Evolutionary conservation across 371 early-diverging fungal genomes (phyloP).

Genomic region (Mucor plumbeus): DNA sequence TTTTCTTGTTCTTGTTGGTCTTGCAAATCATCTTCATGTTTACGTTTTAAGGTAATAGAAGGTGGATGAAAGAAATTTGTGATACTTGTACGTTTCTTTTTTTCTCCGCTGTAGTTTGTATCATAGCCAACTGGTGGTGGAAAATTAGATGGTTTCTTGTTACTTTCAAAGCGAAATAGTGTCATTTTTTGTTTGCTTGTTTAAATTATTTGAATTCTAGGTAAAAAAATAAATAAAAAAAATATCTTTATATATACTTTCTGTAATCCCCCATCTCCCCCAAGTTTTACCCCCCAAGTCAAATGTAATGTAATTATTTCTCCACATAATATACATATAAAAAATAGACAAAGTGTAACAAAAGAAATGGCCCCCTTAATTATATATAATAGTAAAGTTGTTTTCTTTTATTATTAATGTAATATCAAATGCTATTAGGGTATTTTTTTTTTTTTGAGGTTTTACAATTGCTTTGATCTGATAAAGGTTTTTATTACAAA

Average conservation of each 20-base stretch:
- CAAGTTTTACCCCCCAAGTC: background rate
- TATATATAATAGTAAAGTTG: too few species aligned
- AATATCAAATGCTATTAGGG: too few species aligned
- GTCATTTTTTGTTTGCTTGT: background rate
- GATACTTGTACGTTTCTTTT: slow-evolving; percentile 7
- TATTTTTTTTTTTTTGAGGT: too few species aligned
- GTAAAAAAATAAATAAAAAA: background rate
- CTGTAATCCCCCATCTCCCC: background rate
- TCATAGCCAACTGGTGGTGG: background rate
- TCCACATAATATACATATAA: background rate
- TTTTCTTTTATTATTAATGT: too few species aligned
- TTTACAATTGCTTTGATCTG: too few species aligned
- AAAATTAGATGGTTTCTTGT: background rate
- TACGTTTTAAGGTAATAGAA: background rate
- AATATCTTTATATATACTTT: slow-evolving; percentile 1
- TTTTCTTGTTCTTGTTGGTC: background rate
- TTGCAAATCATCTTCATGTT: background rate
- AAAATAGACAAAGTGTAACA: background rate
- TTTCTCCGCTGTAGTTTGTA: background rate
- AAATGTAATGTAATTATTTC: background rate
- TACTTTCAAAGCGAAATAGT: background rate
- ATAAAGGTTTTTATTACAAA: too few species aligned
- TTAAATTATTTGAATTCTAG: background rate
- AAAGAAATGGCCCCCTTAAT: too few species aligned
- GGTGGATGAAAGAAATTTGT: slow-evolving; percentile 6